Conservation (phyloP, 2,329 filamentous ascomycete genomes). For the Colletotrichum kahawae region DNA sequence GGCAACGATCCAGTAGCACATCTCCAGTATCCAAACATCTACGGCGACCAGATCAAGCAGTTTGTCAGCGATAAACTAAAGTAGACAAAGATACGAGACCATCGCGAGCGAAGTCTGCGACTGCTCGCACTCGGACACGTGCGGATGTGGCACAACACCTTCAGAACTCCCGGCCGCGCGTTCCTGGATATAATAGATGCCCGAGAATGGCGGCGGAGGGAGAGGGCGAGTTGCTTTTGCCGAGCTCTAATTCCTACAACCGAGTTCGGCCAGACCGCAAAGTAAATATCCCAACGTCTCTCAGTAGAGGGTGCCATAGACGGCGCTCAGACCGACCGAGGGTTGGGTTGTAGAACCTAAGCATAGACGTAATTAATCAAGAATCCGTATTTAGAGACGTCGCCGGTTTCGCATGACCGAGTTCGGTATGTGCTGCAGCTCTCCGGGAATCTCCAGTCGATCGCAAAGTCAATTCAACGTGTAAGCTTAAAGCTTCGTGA, state of each 20-base stretch:
- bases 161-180: not conserved
- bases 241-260: not conserved
- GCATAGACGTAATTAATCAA: not conserved
- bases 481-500: not conserved
- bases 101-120: not conserved
- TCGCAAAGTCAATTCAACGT: not conserved
- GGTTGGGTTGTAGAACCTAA: not conserved
- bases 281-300: not conserved
- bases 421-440: not conserved
- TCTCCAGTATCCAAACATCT: conserved; percentile 28
- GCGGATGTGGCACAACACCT: not conserved
- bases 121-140: not conserved
- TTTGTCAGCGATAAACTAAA: conserved; percentile 13
- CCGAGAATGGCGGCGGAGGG: not conserved
- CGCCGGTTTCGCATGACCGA: not conserved
- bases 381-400: not conserved
- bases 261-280: not conserved
- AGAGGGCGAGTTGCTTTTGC: not conserved
- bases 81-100: not conserved
- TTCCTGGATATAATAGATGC: not conserved
- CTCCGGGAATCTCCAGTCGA: not conserved
- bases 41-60: conserved; percentile 20
- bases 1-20: conserved; percentile 59
- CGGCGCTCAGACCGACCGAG: not conserved
- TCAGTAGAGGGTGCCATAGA: not conserved